Base-by-base conservation (phyloP, 2,329 filamentous ascomycete species). In the Ophiostoma fasciatum region DNA sequence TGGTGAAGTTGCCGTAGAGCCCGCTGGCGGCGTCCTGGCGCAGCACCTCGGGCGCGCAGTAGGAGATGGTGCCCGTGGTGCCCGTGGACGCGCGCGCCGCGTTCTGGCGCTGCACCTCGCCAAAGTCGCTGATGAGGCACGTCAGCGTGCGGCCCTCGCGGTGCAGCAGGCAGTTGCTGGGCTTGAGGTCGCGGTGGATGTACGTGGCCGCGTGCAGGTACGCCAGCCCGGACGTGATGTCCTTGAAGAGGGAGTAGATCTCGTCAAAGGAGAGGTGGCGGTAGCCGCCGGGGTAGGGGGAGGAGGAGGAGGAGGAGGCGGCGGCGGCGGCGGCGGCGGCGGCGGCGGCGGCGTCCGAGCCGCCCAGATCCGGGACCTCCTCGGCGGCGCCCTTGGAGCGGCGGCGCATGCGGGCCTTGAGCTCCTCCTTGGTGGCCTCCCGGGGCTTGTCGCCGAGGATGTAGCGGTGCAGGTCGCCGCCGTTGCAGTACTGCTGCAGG, bases 51-150 rank as follows among this genome's bases (percentile, higher is more conserved):
- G 90, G 90, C 0, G 90, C 90, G 55, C 90, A 98, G 56, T 94
- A 98, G 0, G 88, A 96, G 31, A 98, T 90, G 0, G 90, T 98
- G 1, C 90, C 90, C 0, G 90, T 98, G 0, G 85, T 81, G 2
- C 90, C 90, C 0, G 87, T 94, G 0, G 85, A 94, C 39, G 80
- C 82, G n/a, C 90, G 75, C 13, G 75, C 73, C 1, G 73, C 71
- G 49, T 88, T 80, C 45, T 87, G 82, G 2, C 77, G 70, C 53
- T 98, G 92, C 0, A 96, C 88, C 55, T 98, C 90, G 28, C 92
- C 90, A 59, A 98, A 98, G 53, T 98, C 90, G 53, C 88, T 96
- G 38, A 98, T 93, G 13, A 98, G 64, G 31, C 93, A 93, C 35
- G 70, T 72, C 10, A 85, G 62, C 28, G 75, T 77, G 32, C 68